These are phyloP conservation scores for Pseudocercospora crystallina DNA, from an alignment of 2,329 filamentous ascomycete genomes.

Conservation along the genomic window DNA sequence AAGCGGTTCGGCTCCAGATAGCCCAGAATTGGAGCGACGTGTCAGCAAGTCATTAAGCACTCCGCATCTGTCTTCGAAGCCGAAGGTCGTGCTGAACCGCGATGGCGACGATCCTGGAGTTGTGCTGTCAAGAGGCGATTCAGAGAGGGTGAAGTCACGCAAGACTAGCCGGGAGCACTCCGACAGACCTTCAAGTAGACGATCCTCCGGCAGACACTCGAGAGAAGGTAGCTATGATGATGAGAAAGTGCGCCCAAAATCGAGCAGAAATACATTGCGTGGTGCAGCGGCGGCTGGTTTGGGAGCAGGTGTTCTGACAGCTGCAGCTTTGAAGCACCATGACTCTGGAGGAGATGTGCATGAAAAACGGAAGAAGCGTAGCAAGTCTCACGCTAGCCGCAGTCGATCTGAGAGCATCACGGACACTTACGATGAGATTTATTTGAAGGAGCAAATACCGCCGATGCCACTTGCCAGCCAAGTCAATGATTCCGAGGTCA, in stretches of 20 bases:
- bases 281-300: constrained; percentile 56
- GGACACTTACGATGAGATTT: constrained; percentile 54
- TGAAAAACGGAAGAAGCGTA: constrained; percentile 48
- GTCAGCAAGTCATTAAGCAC: constrained; percentile 63
- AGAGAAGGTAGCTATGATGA: constrained; percentile 37
- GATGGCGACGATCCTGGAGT: constrained; percentile 60
- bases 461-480: constrained; percentile 89
- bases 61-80: constrained; percentile 58
- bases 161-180: constrained; percentile 51
- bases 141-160: constrained; percentile 54
- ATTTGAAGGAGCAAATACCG: constrained; percentile 52
- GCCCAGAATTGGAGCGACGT: constrained; percentile 49
- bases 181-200: constrained; percentile 30
- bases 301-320: constrained; percentile 59
- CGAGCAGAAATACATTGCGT: constrained; percentile 52
- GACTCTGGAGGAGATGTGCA: constrained; percentile 60
- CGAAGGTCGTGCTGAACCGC: constrained; percentile 60
- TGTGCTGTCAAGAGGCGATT: constrained; percentile 56
- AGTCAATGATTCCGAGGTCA: constrained; percentile 81
- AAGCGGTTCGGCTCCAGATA: constrained; percentile 50
- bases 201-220: constrained; percentile 29
- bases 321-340: constrained; percentile 63
- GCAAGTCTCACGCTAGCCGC: constrained; percentile 50
- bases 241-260: constrained; percentile 53
- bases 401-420: constrained; percentile 53